These are phyloP conservation scores for Phytophthora syringae DNA, from an alignment of 352 stramenopile species.

Conservation along the genomic window DNA sequence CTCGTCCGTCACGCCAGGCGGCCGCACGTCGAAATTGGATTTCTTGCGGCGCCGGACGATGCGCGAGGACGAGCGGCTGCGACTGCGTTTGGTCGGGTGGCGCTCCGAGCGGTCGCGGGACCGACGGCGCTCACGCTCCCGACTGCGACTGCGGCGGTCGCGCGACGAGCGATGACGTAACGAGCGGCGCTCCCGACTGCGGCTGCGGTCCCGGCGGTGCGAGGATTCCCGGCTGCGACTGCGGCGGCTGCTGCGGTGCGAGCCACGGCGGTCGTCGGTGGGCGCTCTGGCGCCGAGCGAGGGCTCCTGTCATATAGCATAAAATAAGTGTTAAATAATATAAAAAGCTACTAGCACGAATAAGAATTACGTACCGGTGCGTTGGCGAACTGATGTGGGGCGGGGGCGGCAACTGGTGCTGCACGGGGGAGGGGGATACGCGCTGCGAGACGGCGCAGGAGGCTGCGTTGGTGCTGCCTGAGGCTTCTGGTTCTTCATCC, in stretches of 20 bases:
- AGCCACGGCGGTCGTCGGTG: slow-evolving; percentile 31
- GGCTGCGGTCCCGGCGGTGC: slow-evolving; percentile 43
- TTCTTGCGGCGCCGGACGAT: slow-evolving; percentile 69
- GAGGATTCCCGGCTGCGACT: slow-evolving; percentile 54
- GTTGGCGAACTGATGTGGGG: slow-evolving; percentile 65
- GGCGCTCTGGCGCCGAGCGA: slow-evolving; percentile 20
- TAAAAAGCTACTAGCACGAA: too few relatives aligned
- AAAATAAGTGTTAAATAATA: background rate
- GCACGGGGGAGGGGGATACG: slow-evolving; percentile 25
- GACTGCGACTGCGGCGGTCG: slow-evolving; percentile 47
- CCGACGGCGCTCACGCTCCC: slow-evolving; percentile 39
- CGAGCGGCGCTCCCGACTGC: slow-evolving; percentile 44
- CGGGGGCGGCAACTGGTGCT: slow-evolving; percentile 27
- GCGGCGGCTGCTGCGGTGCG: slow-evolving; percentile 48
- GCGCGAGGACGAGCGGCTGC: slow-evolving; percentile 50
- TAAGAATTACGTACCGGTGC: slow-evolving; percentile 48
- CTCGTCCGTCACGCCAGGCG: slow-evolving; percentile 81
- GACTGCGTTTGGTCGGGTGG: slow-evolving; percentile 44
- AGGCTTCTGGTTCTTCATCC: slow-evolving; percentile 87
- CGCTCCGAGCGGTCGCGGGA: slow-evolving; percentile 50
- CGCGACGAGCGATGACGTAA: slow-evolving; percentile 53
- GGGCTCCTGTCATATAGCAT: slow-evolving; percentile 27
- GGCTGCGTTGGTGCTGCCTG: slow-evolving; percentile 5
- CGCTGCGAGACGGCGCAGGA: slow-evolving; percentile 21
- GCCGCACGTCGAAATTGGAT: slow-evolving; percentile 86